Evolutionary conservation across 306 rosid species (phyloP), one percentile per base, ranked within the genome.

Genomic region (Pachyrhizus erosus): DNA sequence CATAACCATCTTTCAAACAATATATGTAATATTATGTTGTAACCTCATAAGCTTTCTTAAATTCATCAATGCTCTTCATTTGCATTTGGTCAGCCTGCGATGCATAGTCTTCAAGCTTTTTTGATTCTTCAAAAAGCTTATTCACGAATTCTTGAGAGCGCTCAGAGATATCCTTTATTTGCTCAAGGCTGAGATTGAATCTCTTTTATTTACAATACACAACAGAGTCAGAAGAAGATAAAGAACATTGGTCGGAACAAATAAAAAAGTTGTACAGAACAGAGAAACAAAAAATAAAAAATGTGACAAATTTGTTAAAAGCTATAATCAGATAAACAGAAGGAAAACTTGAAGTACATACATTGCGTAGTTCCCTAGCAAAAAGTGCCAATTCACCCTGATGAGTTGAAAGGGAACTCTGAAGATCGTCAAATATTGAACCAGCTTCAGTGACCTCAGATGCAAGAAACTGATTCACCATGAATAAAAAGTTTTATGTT

Each of bases 1-100:
- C 14, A 48, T 1, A 60, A 20, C n/a, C 39, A 72, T 54, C 17
- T 48, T 46, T 9, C 18, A 29, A 73, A 24, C 21, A 64, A 72
- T 40, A 74, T 17, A 29, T 11, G 3, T 70, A 62, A 31, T 51
- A 7, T 17, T 24, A 11, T 17, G 34, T 39, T 42, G 73, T 17
- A 4, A 95, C 99, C 98, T 93, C 97, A 43, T 88, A 93, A 40
- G 90, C 92, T 86, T 90, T 91, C 82, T 87, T 92, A 84, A 93
- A 93, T n/a, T 93, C 98, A 10, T 86, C 87, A 80, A 96, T 91
- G 81, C 84, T 89, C 76, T 79, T 90, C 87, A 74, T 83, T 83
- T 93, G 94, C 60, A 20, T 64, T 66, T 89, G 88, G 21, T 90
- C 92, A 42, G 89, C 87, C 39, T 73, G 82, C 54, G 79, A 48